Conservation (phyloP, 148 eudicot species). For the Cornus kousa region DNA sequence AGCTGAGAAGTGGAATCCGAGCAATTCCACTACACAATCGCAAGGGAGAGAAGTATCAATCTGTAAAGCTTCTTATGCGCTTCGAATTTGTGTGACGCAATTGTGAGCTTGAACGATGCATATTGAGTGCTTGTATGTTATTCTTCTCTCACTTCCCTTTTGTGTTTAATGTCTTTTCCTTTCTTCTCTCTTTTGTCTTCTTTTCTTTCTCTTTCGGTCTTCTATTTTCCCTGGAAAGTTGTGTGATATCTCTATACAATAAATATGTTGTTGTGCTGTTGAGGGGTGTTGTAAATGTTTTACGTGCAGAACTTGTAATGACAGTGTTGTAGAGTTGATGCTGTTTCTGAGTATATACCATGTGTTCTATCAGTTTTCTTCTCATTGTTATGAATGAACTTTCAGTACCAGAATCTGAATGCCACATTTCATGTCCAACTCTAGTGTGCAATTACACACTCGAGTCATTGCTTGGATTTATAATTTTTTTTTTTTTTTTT, state of each 20-base stretch:
- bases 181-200: too few species aligned
- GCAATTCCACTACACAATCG: conserved; percentile 43
- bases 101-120: background rate
- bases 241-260: too few species aligned
- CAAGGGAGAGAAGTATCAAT: conserved; percentile 46
- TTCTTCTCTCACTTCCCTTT: background rate
- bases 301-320: background rate
- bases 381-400: too few species aligned
- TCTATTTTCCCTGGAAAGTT: too few species aligned
- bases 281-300: background rate
- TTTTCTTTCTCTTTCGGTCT: too few species aligned
- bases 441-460: too few species aligned
- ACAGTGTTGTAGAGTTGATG: background rate
- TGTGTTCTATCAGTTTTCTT: too few species aligned
- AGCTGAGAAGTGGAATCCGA: conserved; percentile 51
- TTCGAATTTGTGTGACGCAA: conserved; percentile 41
- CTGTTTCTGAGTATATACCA: background rate
- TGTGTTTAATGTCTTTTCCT: background rate
- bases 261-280: background rate
- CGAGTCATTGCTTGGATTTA: too few species aligned
- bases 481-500: too few species aligned
- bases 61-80: conserved; percentile 61
- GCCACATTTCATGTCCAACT: too few species aligned
- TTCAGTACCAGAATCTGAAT: too few species aligned
- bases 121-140: background rate